Conservation (phyloP, 2,329 filamentous ascomycete species). For the Venturia nashicola region DNA sequence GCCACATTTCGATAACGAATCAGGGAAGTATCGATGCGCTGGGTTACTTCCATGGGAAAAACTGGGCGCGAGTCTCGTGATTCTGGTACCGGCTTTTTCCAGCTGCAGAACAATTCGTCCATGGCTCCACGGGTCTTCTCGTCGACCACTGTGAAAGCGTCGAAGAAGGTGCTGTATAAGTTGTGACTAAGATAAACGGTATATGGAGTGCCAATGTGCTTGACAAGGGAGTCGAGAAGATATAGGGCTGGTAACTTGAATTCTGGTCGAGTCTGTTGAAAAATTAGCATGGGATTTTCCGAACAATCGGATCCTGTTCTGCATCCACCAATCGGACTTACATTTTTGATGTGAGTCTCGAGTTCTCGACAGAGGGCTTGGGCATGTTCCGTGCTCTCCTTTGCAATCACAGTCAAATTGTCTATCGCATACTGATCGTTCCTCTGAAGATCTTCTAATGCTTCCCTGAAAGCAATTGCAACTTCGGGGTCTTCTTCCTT, state of each 20-base stretch:
- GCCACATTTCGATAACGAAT: constrained; percentile 60
- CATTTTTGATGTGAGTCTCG: constrained; percentile 87
- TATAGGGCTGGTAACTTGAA: constrained; percentile 95
- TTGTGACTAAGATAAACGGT: constrained; percentile 88
- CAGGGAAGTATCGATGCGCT: constrained; percentile 85
- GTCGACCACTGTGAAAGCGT: constrained; percentile 85
- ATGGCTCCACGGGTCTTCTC: constrained; percentile 72
- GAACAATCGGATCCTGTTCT: constrained; percentile 14
- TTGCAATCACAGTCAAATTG: constrained; percentile 92
- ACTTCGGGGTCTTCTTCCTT: constrained; percentile 44
- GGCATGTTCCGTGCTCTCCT: constrained; percentile 93
- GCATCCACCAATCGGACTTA: constrained; percentile 44
- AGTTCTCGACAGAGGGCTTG: constrained; percentile 83
- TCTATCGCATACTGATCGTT: constrained; percentile 94
- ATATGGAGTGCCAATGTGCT: constrained; percentile 96
- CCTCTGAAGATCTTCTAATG: constrained; percentile 77
- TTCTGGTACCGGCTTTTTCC: constrained; percentile 93
- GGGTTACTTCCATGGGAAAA: constrained; percentile 75
- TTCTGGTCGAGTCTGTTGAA: constrained; percentile 61
- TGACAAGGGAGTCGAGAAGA: constrained; percentile 94
- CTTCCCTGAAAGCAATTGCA: constrained; percentile 87
- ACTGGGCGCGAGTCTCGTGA: constrained; percentile 88
- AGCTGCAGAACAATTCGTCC: constrained; percentile 95
- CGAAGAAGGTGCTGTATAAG: constrained; percentile 91
- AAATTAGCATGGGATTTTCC: constrained; percentile 25